These are phyloP conservation scores for Ustilago lituana DNA, from an alignment of 1,284 basidiomycete species.

Conservation along the genomic window DNA sequence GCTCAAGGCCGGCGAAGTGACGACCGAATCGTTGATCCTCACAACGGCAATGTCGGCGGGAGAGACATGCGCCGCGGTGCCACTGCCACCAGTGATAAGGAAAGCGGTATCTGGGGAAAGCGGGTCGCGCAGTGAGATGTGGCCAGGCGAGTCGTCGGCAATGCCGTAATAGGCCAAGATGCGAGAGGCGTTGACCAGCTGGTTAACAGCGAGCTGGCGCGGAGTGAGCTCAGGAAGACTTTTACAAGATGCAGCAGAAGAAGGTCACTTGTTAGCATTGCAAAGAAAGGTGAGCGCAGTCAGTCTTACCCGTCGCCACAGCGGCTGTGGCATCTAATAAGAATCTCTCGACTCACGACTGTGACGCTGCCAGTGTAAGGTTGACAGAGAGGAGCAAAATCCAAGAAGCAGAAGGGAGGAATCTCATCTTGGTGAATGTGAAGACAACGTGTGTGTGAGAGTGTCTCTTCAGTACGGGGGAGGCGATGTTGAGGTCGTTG, in stretches of 20 bases:
- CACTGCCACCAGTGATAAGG: slow-evolving; percentile 28
- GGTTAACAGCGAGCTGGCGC: slow-evolving; percentile 38
- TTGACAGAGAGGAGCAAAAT: not conserved
- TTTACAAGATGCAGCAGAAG: not conserved
- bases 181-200: slow-evolving; percentile 50
- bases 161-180: slow-evolving; percentile 38
- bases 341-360: slow-evolving; percentile 5
- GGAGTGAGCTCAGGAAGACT: slow-evolving; percentile 36
- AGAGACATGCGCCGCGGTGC: slow-evolving; percentile 21
- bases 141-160: slow-evolving; percentile 38
- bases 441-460: not conserved
- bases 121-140: slow-evolving; percentile 42
- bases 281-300: too few relatives aligned
- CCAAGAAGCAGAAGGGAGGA: not conserved
- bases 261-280: too few relatives aligned
- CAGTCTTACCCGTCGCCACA: too few relatives aligned
- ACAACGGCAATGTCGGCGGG: slow-evolving; percentile 43
- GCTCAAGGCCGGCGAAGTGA: slow-evolving; percentile 30
- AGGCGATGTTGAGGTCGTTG: too few relatives aligned
- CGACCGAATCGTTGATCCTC: slow-evolving; percentile 39
- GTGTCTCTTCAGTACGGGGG: too few relatives aligned
- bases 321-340: not conserved
- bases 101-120: slow-evolving; percentile 26
- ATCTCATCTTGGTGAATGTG: not conserved
- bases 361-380: slow-evolving; percentile 1